Conservation (phyloP, 352 stramenopile species). For the Thraustochytrium striatum region DNA sequence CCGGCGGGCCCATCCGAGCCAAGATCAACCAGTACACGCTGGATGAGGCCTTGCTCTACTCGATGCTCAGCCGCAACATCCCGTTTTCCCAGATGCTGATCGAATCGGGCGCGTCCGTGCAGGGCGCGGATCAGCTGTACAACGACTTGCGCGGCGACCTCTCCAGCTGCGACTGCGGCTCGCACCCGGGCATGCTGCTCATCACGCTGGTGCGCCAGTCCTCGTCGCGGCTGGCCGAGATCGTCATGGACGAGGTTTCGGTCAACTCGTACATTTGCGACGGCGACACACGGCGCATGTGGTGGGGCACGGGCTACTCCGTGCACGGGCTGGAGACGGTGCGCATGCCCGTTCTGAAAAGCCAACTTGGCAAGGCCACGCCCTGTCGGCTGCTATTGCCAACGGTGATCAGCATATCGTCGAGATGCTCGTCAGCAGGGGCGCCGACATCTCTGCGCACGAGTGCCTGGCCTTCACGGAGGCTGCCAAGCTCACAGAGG, state of each 20-base stretch:
- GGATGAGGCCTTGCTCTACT: slow-evolving; percentile 16
- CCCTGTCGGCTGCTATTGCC: background rate
- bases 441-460: background rate
- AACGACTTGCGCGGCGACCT: slow-evolving; percentile 23
- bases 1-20: background rate
- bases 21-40: slow-evolving; percentile 8
- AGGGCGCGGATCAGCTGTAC: slow-evolving; percentile 7
- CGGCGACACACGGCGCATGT: slow-evolving; percentile 29
- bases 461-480: background rate
- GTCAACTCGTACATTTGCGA: slow-evolving; percentile 18
- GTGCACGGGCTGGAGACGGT: background rate
- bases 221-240: background rate
- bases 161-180: slow-evolving; percentile 13
- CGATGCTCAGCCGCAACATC: slow-evolving; percentile 20
- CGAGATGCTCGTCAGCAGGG: background rate
- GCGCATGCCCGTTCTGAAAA: background rate
- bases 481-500: slow-evolving; percentile 1
- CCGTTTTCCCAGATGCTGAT: background rate
- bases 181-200: slow-evolving; percentile 25
- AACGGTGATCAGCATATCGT: slow-evolving; percentile 24
- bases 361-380: slow-evolving; percentile 1
- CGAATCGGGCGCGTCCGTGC: slow-evolving; percentile 1
- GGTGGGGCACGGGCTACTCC: background rate
- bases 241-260: background rate
- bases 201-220: slow-evolving; percentile 16